Conservation (phyloP, 1,284 basidiomycete species). For the Ustilago hordei region DNA sequence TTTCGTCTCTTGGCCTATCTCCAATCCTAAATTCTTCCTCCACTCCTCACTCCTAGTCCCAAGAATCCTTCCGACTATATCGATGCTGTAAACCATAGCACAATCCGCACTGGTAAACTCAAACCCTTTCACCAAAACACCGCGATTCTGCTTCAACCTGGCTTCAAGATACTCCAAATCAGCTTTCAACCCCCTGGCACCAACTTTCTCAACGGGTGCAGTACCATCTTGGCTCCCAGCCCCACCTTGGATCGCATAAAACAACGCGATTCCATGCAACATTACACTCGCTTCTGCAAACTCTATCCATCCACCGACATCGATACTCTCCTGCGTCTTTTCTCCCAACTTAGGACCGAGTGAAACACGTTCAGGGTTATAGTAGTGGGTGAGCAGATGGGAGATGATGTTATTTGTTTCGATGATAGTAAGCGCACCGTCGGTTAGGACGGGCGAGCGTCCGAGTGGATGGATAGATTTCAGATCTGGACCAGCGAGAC, state of each 20-base stretch:
- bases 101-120: constrained; percentile 41
- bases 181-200: constrained; percentile 20
- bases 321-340: constrained; percentile 27
- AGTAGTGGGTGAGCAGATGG: constrained; percentile 40
- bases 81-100: constrained; percentile 41
- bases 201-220: constrained; percentile 22
- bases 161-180: constrained; percentile 39
- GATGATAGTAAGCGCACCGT: constrained; percentile 33
- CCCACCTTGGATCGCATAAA: constrained; percentile 35
- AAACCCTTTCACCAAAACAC: constrained; percentile 23
- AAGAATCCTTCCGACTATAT: constrained; percentile 29
- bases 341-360: constrained; percentile 28
- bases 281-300: constrained; percentile 39
- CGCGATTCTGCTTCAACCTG: constrained; percentile 19
- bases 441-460: constrained; percentile 39
- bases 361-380: constrained; percentile 14
- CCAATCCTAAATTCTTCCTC: constrained; percentile 23
- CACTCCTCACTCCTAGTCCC: constrained; percentile 10
- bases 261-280: constrained; percentile 33
- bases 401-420: constrained; percentile 42
- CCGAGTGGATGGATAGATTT: constrained; percentile 42
- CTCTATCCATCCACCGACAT: constrained; percentile 37
- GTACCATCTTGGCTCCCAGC: constrained; percentile 17
- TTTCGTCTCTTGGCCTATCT: constrained; percentile 16
- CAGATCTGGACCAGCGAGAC: constrained; percentile 36